Percentiles rank a stretch among this genome's conserved stretches.
Evolutionary conservation across 164 flowering plant species (phyloP).

Genomic region (Sedum album): DNA sequence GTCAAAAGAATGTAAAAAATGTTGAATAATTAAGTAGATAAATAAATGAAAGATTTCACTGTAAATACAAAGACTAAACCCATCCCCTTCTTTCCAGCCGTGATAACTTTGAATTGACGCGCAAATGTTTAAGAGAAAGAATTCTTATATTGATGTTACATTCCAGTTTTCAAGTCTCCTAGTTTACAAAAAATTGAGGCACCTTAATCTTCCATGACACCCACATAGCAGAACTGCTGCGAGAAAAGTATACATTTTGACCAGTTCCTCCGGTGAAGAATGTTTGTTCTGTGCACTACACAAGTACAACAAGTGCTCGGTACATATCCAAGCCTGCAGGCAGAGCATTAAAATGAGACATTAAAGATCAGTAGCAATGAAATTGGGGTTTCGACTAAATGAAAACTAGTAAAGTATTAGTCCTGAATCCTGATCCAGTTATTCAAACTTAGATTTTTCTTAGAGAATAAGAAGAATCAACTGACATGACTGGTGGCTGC

Average conservation of each 20-base stretch:
- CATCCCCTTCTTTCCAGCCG: too few species aligned
- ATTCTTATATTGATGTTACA: neutral
- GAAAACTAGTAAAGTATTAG: neutral
- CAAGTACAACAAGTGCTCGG: neutral
- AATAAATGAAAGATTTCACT: too few species aligned
- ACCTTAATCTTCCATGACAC: neutral
- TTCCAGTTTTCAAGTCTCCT: neutral
- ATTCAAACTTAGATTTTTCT: too few species aligned
- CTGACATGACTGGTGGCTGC: neutral
- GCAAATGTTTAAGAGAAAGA: too few species aligned
- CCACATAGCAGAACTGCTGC: neutral
- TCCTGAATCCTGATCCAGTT: too few species aligned
- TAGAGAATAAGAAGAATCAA: too few species aligned
- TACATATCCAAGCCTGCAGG: neutral
- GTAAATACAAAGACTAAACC: too few species aligned
- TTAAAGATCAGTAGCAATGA: neutral
- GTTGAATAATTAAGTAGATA: too few species aligned
- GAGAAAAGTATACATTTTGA: neutral
- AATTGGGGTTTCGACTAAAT: neutral
- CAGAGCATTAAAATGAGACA: neutral
- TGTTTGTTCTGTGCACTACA: neutral
- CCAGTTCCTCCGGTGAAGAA: neutral
- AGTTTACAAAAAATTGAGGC: neutral
- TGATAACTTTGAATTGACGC: too few species aligned
- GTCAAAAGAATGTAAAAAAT: too few species aligned